Base-by-base conservation (phyloP, 2,329 filamentous ascomycete genomes). In the Colletotrichum graminicola region DNA sequence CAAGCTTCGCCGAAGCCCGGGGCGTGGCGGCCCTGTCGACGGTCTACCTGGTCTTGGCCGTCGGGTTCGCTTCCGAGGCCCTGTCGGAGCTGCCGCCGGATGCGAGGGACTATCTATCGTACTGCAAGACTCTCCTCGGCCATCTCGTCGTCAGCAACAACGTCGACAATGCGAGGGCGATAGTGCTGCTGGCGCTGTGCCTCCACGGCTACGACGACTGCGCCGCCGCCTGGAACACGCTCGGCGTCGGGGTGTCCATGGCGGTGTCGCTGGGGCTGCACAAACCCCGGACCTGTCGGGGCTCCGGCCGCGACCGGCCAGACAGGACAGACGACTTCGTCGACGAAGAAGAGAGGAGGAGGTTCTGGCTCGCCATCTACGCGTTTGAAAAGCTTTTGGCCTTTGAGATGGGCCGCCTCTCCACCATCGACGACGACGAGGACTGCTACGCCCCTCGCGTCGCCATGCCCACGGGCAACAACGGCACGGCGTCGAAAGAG, bases 241-340 rank as follows among this genome's bases (percentile, higher is more conserved):
- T 74, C n/a, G 75, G 73, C 6, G 73, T 76, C 8, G 75, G 75
- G 0, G 73, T 78, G 14, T 68, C 75, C 18, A 75, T 75, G 36
- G 76, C 77, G 7, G 76, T 74, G 23, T 76, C 75, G 2, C 72
- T 78, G 16, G 76, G 77, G 14, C 67, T 78, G 16, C 76, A 78
- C 34, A 71, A 63, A 23, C 59, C 68, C 14, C 64, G 59, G 4
- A 39, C 64, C 7, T 63, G 65, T 14, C 34, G n/a, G 10, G 55
- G 52, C 11, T n/a, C 59, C 12, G 29, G 36, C 3, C 43, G 43
- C 16, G 51, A 41, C 1, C 55, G 52, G 1, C 21, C 43, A 2
- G 23, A 39, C 34, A 34, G 18, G 11, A 67, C 61, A 0, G 57
- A 23, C 0, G 68, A 63, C 1, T 65, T 65, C 2, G 49, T 62